Percentiles rank a stretch among this genome's conserved stretches.
Evolutionary conservation across 495 filamentous ascomycete genomes (phyloP).

Genomic region (Penicillium salamii): DNA sequence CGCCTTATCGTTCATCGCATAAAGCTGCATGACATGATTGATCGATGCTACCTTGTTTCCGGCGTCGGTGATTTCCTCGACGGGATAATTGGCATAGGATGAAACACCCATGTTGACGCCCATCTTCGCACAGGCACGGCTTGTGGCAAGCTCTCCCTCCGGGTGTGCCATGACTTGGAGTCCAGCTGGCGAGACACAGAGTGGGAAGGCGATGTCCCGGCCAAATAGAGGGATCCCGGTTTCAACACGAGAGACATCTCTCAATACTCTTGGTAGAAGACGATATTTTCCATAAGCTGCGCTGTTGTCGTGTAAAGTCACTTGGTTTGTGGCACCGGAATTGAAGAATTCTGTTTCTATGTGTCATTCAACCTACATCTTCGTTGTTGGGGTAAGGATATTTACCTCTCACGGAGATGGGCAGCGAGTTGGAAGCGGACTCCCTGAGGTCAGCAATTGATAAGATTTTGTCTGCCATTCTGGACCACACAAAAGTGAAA

Average conservation of each 20-base stretch:
- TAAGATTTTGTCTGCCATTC: conserved; percentile 13
- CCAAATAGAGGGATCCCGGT: conserved; percentile 45
- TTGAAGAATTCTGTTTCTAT: conserved; percentile 43
- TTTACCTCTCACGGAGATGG: conserved; percentile 16
- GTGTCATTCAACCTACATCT: background rate
- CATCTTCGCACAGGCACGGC: conserved; percentile 48
- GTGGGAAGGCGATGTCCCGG: conserved; percentile 26
- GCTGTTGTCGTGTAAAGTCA: conserved; percentile 44
- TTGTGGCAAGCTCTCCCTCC: conserved; percentile 65
- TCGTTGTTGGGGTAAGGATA: background rate
- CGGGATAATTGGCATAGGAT: conserved; percentile 43
- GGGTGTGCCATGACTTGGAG: conserved; percentile 63
- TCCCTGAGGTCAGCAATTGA: conserved; percentile 19
- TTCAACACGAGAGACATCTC: conserved; percentile 46
- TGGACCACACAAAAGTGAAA: background rate
- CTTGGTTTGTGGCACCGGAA: conserved; percentile 43
- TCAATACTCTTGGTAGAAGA: conserved; percentile 48
- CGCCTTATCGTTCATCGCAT: conserved; percentile 63
- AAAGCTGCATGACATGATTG: conserved; percentile 64
- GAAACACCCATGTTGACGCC: conserved; percentile 54
- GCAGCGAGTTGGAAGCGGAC: conserved; percentile 10
- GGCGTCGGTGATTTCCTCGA: conserved; percentile 55
- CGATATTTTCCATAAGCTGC: conserved; percentile 44
- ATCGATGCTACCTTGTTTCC: conserved; percentile 37
- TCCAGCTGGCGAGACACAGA: conserved; percentile 58